A percentile compares a stretch with the other conserved stretches of the same genome.
Evolutionary conservation across 2,329 filamentous ascomycete genomes (phyloP).

Genomic region (Chaetomium strumarium): DNA sequence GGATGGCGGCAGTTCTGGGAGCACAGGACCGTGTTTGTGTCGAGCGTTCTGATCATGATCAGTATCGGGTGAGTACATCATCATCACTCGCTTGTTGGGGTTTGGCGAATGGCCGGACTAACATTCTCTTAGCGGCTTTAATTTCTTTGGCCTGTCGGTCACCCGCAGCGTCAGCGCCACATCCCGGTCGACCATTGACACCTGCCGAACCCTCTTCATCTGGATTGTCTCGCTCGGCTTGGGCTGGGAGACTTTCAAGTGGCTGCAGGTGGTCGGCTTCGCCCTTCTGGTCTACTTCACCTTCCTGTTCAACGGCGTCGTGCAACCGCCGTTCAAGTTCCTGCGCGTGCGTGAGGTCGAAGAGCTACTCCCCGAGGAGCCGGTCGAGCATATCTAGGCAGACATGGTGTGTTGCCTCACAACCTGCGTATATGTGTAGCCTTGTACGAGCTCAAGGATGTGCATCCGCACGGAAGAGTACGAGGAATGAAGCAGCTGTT

Average conservation of each 20-base stretch:
- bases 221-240: constrained; percentile 92
- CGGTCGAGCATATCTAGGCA: constrained; percentile 61
- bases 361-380: constrained; percentile 72
- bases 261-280: constrained; percentile 88
- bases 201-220: constrained; percentile 94
- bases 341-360: constrained; percentile 54
- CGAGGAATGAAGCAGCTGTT: too few relatives aligned
- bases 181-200: constrained; percentile 92
- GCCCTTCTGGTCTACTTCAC: constrained; percentile 90
- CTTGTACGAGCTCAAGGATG: background rate
- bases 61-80: constrained; percentile 73
- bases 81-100: background rate
- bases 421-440: background rate
- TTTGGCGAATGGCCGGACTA: background rate
- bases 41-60: constrained; percentile 89
- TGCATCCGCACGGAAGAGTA: background rate
- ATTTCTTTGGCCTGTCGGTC: constrained; percentile 95
- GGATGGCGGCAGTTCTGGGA: constrained; percentile 75
- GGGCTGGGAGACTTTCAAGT: constrained; percentile 97
- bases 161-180: constrained; percentile 87
- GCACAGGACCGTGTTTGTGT: constrained; percentile 64
- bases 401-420: background rate
- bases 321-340: constrained; percentile 71
- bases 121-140: constrained; percentile 68
- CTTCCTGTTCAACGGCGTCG: constrained; percentile 90